These are phyloP conservation scores for Populus hybrid DNA, from an alignment of 441 rosid genomes.

Conservation along the genomic window DNA sequence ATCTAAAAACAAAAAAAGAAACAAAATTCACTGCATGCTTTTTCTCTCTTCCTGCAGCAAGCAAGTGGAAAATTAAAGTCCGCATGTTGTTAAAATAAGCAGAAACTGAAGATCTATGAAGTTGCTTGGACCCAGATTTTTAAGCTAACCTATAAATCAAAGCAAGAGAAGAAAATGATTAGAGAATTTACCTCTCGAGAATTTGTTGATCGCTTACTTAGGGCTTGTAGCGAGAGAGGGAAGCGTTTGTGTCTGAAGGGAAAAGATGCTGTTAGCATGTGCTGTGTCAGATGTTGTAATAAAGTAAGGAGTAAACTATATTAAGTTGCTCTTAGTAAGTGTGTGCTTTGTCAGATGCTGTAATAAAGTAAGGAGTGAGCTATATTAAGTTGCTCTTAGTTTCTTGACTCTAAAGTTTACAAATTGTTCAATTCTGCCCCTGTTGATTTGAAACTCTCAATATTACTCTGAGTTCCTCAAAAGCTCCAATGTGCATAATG, in stretches of 20 bases:
- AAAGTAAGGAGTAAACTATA: background rate
- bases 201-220: too few species aligned
- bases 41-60: background rate
- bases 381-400: too few species aligned
- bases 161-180: background rate
- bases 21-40: background rate
- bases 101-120: slow-evolving; percentile 6
- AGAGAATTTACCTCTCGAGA: background rate
- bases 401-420: background rate
- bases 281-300: background rate
- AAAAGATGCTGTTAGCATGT: background rate
- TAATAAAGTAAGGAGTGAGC: background rate
- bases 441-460: background rate
- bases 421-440: background rate
- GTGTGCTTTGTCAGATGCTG: background rate
- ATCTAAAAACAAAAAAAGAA: background rate
- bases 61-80: background rate
- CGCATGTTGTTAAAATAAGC: background rate
- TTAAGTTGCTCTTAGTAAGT: background rate
- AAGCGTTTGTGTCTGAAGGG: background rate
- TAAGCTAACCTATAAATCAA: slow-evolving; percentile 4
- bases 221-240: background rate
- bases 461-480: background rate
- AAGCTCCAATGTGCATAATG: background rate
- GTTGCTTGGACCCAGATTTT: background rate